phyloP scores from a whole-genome alignment of 163 green algal genomes.

The Scenedesmus sp. region DNA sequence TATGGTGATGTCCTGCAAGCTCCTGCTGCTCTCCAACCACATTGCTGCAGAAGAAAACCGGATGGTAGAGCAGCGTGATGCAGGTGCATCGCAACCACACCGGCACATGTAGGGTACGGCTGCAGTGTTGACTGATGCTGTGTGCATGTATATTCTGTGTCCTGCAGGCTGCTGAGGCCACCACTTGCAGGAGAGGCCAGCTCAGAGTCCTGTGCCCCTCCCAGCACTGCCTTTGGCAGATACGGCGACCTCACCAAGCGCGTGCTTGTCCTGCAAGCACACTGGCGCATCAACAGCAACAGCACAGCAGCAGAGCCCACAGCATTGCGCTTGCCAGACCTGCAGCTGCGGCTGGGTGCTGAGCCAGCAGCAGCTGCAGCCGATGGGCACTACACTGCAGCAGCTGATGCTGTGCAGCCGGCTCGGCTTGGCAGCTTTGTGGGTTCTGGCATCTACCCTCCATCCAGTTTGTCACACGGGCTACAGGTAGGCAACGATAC shows the following conservation, averaged over 20 bases:
- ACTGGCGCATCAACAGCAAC: conserved; percentile 30
- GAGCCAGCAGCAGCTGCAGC: background rate
- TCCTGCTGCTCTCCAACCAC: background rate
- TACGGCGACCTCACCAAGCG: background rate
- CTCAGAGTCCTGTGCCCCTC: conserved; percentile 16
- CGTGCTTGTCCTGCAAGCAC: conserved; percentile 39
- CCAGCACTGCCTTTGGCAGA: conserved; percentile 31
- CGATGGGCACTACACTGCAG: background rate
- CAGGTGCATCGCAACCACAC: background rate
- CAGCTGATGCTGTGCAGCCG: background rate
- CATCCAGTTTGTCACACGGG: conserved; percentile 6
- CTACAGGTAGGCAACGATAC: background rate
- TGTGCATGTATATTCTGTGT: background rate
- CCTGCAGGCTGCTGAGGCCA: conserved; percentile 3
- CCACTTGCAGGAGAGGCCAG: background rate
- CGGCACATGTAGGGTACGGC: background rate
- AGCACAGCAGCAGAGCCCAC: background rate
- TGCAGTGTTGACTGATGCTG: no score
- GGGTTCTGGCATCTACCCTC: conserved; percentile 36
- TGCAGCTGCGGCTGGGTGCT: conserved; percentile 9
- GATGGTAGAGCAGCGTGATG: background rate
- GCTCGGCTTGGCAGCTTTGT: conserved; percentile 25
- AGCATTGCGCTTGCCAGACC: conserved; percentile 2
- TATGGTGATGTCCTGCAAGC: background rate
- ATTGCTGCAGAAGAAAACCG: background rate